phyloP scores from a whole-genome alignment of 2,329 filamentous ascomycete species.

The Penicillium sp. region DNA sequence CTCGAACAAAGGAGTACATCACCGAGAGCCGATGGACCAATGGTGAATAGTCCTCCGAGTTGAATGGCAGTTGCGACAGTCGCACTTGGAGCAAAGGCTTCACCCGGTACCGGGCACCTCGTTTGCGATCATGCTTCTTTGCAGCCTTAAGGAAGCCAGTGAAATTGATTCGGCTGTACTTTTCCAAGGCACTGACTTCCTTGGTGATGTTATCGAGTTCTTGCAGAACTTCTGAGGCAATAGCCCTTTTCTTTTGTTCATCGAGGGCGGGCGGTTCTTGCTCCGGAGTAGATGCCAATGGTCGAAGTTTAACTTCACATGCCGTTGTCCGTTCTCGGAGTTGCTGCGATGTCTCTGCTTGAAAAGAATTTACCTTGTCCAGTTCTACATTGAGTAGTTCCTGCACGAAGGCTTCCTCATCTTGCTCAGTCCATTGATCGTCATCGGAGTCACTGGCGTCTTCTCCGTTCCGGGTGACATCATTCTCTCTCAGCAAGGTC shows the following conservation, averaged over 20 bases:
- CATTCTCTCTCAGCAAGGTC: slow-evolving; percentile 76
- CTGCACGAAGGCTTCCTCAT: slow-evolving; percentile 91
- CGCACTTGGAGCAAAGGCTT: slow-evolving; percentile 88
- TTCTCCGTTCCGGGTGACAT: slow-evolving; percentile 42
- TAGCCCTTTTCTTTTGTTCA: slow-evolving; percentile 48
- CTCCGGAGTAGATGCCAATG: slow-evolving; percentile 46
- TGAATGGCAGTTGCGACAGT: slow-evolving; percentile 85
- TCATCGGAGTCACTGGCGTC: slow-evolving; percentile 53
- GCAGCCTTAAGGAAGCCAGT: slow-evolving; percentile 97
- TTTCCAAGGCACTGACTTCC: slow-evolving; percentile 89
- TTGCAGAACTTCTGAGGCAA: slow-evolving; percentile 67
- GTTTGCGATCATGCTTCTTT: slow-evolving; percentile 97
- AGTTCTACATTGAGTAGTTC: slow-evolving; percentile 93
- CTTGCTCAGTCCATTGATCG: slow-evolving; percentile 80
- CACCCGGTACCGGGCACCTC: slow-evolving; percentile 81
- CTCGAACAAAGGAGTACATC: slow-evolving; percentile 92
- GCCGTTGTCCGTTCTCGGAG: slow-evolving; percentile 77
- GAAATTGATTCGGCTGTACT: slow-evolving; percentile 94
- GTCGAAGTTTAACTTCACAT: slow-evolving; percentile 64
- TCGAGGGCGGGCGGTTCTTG: slow-evolving; percentile 34
- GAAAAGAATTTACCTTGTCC: slow-evolving; percentile 90
- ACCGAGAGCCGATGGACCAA: slow-evolving; percentile 83
- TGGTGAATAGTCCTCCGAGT: slow-evolving; percentile 90
- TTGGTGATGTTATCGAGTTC: slow-evolving; percentile 87
- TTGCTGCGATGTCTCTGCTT: slow-evolving; percentile 75